Conservation (phyloP, 2,329 filamentous ascomycete species). For the Exophiala oligosperma region DNA sequence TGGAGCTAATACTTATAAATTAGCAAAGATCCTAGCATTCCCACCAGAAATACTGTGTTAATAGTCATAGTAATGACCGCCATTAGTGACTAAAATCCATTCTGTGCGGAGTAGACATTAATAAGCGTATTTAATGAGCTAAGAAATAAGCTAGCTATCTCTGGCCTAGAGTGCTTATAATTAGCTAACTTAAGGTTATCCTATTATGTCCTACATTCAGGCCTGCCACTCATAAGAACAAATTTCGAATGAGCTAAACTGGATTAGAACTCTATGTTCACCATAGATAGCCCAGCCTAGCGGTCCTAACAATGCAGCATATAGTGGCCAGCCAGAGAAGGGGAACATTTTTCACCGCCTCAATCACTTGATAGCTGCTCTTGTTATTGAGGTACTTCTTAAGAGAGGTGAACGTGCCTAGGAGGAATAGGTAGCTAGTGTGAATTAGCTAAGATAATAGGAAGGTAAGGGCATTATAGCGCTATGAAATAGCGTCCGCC, state of each 20-base stretch:
- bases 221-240: conserved; percentile 38
- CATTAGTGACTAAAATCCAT: conserved; percentile 41
- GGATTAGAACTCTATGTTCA: conserved; percentile 48
- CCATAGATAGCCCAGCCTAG: conserved; percentile 45
- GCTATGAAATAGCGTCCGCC: conserved; percentile 3
- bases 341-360: conserved; percentile 37
- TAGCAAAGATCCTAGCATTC: neutral
- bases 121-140: conserved; percentile 51
- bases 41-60: neutral
- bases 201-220: neutral
- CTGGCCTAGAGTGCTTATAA: conserved; percentile 27
- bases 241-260: conserved; percentile 52
- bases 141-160: conserved; percentile 48
- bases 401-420: conserved; percentile 50
- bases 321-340: conserved; percentile 46
- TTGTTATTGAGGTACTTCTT: conserved; percentile 31
- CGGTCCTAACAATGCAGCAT: conserved; percentile 41
- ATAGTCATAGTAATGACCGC: neutral
- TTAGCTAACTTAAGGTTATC: neutral
- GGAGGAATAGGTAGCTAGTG: conserved; percentile 53
- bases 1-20: neutral
- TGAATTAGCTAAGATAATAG: conserved; percentile 50
- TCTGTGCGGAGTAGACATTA: conserved; percentile 50
- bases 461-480: conserved; percentile 44
- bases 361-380: conserved; percentile 29